Base-by-base conservation (phyloP, 2,329 filamentous ascomycete genomes). In the Diaporthe destruens region DNA sequence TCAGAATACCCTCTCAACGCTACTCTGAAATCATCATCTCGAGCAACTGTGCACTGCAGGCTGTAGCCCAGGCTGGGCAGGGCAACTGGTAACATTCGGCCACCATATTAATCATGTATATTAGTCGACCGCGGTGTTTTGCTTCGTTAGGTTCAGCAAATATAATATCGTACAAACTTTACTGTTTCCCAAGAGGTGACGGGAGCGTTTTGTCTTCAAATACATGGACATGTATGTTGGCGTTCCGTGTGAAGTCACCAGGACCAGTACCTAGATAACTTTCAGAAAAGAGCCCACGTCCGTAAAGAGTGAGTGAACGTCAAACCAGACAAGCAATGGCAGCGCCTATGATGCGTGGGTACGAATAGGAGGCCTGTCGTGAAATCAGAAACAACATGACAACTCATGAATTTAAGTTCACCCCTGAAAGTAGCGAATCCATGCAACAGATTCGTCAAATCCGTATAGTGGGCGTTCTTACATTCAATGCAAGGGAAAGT, bases 331-430 rank as follows among this genome's bases (percentile, higher is more conserved):
- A 39, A 39, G 36, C 36, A 39, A 29, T 29, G 29, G 29, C 29
- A 29, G 29, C 29, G 29, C 29, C 29, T 29, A 29, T 2, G 29
- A 29, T 29, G 29, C 5, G 29, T 29, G 29, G 29, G 29, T 29
- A 29, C 29, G 29, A 5, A 5, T 29, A 29, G 29, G 29, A 29
- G 29, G 29, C 29, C 29, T 29, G 29, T 5, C 29, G 29, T 29
- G 29, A 29, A 5, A 29, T 29, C 29, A 3, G 2, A 29, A 29
- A 29, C 29, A 29, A 29, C 5, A 5, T 29, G 29, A 29, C 29
- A 29, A 5, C 29, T 3, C 2, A 49, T n/a, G 20, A 4, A n/a
- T 11, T 9, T 25, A 7, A 29, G 0, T 4, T 8, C 3, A 29
- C 56, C 23, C n/a, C n/a, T 44, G 36, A 59, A 3, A 29, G 1